Evolutionary conservation across 441 rosid genomes (phyloP).

Genomic region (Eruca vesicaria): DNA sequence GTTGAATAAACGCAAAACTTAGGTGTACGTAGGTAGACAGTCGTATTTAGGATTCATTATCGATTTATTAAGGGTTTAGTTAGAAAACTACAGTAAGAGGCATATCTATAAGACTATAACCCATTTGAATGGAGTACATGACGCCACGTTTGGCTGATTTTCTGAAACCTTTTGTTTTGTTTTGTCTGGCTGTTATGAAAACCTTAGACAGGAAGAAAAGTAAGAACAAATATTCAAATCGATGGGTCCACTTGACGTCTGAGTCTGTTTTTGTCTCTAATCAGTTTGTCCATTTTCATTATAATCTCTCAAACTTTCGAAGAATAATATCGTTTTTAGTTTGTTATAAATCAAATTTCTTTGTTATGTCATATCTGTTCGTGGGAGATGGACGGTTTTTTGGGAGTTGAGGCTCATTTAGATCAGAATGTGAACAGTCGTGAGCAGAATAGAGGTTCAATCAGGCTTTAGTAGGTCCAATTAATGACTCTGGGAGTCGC

Average conservation of each 20-base stretch:
- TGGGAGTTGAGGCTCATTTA: no score
- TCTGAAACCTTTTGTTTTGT: not conserved
- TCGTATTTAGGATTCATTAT: not conserved
- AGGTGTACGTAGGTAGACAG: no score
- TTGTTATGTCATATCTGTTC: not conserved
- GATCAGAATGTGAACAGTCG: no score
- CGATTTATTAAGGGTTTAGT: not conserved
- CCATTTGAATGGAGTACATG: conserved; percentile 4
- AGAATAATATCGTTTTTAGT: not conserved
- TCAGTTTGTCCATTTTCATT: not conserved
- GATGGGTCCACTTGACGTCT: conserved; percentile 27
- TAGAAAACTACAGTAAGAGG: not conserved
- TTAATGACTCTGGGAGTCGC: no score
- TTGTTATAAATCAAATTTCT: conserved; percentile 1
- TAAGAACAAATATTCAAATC: conserved; percentile 7
- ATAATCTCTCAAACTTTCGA: not conserved
- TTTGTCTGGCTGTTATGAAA: not conserved
- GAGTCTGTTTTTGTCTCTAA: not conserved
- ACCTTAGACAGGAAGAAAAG: conserved; percentile 28
- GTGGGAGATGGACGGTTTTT: no score
- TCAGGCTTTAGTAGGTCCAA: no score
- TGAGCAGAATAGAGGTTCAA: no score
- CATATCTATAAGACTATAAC: not conserved
- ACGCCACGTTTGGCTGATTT: conserved; percentile 22
- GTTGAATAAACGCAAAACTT: no score